Percentiles rank a stretch among this genome's conserved stretches.
These are phyloP conservation scores for Globisporangium alternatum DNA, from an alignment of 352 stramenopile genomes.

Conservation along the genomic window DNA sequence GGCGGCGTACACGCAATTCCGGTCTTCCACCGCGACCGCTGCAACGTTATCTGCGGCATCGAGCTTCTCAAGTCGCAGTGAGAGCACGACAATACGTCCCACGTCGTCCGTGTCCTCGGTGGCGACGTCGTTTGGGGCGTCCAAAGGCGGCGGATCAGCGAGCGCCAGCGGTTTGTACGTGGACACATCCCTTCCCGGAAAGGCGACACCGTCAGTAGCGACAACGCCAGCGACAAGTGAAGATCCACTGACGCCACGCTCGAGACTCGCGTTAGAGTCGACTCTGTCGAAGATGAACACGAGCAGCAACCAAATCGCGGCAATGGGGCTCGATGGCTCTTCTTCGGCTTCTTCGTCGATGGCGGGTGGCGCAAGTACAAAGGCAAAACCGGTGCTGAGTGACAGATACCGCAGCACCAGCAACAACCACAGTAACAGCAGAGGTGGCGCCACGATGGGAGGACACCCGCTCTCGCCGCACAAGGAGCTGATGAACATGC, in stretches of 20 bases:
- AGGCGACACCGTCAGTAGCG: slow-evolving; percentile 13
- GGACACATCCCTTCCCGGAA: slow-evolving; percentile 11
- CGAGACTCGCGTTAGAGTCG: slow-evolving; percentile 46
- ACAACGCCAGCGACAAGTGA: slow-evolving; percentile 23
- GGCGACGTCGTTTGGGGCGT: slow-evolving; percentile 1
- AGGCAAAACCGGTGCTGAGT: neutral
- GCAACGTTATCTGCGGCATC: slow-evolving; percentile 10
- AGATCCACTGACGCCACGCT: slow-evolving; percentile 51
- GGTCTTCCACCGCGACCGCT: slow-evolving; percentile 10
- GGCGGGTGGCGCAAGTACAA: neutral
- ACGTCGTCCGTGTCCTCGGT: neutral
- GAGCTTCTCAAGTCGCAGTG: slow-evolving; percentile 4
- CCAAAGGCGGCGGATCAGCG: neutral
- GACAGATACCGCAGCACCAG: slow-evolving; percentile 29
- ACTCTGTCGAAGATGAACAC: slow-evolving; percentile 27
- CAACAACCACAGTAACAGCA: slow-evolving; percentile 16
- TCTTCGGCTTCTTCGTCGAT: slow-evolving; percentile 1
- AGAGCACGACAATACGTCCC: neutral
- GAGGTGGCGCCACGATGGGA: neutral
- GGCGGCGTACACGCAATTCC: slow-evolving; percentile 15
- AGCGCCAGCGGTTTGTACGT: slow-evolving; percentile 10
- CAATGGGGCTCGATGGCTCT: slow-evolving; percentile 17
- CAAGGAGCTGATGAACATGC: slow-evolving; percentile 53
- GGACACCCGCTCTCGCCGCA: slow-evolving; percentile 51
- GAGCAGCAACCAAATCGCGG: slow-evolving; percentile 14